phyloP scores from a whole-genome alignment of 1,284 basidiomycete genomes.

The Vanrija sp. region DNA sequence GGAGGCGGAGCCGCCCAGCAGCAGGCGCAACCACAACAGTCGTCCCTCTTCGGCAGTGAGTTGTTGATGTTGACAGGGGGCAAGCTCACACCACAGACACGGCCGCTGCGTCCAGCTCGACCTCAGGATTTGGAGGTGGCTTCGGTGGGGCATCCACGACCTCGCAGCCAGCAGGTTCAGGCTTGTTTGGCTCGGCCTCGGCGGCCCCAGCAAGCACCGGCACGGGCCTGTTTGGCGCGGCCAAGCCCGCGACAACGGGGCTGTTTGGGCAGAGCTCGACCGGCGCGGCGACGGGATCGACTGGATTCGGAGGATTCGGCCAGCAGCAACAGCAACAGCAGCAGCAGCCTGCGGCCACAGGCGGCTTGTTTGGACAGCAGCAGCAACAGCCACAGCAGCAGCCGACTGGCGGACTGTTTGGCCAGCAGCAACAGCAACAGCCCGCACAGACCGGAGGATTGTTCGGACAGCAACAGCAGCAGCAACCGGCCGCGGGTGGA shows the following conservation, averaged over 20 bases:
- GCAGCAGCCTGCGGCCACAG: not conserved
- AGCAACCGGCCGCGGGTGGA: not conserved
- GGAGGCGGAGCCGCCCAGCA: slow-evolving; percentile 7
- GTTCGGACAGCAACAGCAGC: not conserved
- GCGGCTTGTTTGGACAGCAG: slow-evolving; percentile 7
- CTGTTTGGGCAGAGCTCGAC: too few species aligned
- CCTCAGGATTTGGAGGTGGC: slow-evolving; percentile 1
- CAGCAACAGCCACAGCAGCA: slow-evolving; percentile 6
- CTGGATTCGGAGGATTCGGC: too few species aligned
- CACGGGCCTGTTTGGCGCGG: slow-evolving; percentile 1
- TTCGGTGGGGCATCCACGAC: slow-evolving; percentile 4
- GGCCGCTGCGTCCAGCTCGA: slow-evolving; percentile 3
- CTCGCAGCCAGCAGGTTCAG: not conserved
- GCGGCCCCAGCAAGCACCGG: not conserved
- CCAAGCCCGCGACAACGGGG: not conserved
- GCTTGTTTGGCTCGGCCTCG: not conserved
- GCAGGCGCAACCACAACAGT: slow-evolving; percentile 10
- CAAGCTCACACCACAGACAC: slow-evolving; percentile 3
- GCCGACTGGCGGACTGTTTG: slow-evolving; percentile 5
- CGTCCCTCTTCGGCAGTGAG: slow-evolving; percentile 20
- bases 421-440: slow-evolving; percentile 4
- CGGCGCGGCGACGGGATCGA: too few species aligned
- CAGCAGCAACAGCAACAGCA: not conserved
- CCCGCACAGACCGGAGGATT: not conserved
- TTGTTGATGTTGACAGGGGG: not conserved